Base-by-base conservation (phyloP, 306 rosid genomes). In the Cucurbita moschata region DNA sequence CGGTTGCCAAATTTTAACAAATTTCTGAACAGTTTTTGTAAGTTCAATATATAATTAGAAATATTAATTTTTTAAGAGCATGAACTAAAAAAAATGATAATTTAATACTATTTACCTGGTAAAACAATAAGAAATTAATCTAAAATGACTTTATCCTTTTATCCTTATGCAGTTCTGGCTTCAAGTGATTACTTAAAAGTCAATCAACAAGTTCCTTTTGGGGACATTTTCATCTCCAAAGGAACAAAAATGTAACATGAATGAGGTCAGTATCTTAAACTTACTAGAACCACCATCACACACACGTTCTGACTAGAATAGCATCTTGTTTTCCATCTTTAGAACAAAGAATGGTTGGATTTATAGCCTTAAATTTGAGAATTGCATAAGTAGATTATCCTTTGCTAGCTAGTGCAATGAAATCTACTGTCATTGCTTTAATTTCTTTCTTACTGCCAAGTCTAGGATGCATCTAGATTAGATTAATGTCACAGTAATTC, bases 171-270 rank as follows among this genome's bases (percentile, higher is more conserved):
- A 86, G 96, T 94, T 73, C 86, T 90, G 72, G 89, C 89, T 68
- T 82, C 90, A 72, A 83, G 87, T 1, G 85, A 78, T 69, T 79
- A 71, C 49, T 44, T 90, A 35, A 81, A 68, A 87, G 95, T 90
- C 5, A 76, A 87, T 46, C 97, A 90, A 62, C 57, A 51, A 56
- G 76, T 38, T n/a, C 52, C 96, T 6, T 94, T 78, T 51, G 87
- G 84, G 37, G 92, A 87, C 69, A 89, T 94, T 76, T 82, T 87
- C 57, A 83, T 94, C 46, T 81, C 87, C 4, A 86, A 78, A 87
- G 97, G 97, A 76, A 62, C 84, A 59, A 85, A 79, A 58, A 80
- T 90, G 92, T 90, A 89, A 88, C 71, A 47, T 4, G 18, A 46
- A 21, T 21, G 21, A 68, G 73, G 73, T 68, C 73, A 68, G 73